phyloP scores from a whole-genome alignment of 139 green algal genomes.

The Tetraselmis chui region DNA sequence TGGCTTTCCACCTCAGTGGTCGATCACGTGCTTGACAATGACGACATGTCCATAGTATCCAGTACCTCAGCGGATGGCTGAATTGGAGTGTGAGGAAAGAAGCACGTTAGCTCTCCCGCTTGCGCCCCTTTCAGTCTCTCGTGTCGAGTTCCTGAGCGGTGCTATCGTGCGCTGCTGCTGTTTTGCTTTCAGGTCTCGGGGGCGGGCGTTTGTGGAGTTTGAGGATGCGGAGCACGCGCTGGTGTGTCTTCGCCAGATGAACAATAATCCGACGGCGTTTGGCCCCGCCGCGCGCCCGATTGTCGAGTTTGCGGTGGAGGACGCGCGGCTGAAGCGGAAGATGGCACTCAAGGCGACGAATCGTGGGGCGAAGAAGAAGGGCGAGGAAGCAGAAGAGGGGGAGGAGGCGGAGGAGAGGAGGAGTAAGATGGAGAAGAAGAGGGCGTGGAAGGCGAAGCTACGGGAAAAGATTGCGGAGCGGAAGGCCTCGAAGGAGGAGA shows the following conservation, averaged over 20 bases:
- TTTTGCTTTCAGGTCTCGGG: slow-evolving; percentile 28
- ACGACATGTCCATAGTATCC: too few species aligned
- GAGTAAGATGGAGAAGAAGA: background rate
- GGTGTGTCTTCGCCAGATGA: slow-evolving; percentile 81
- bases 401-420: background rate
- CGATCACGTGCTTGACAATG: too few species aligned
- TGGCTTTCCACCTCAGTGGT: too few species aligned
- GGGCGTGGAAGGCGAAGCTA: background rate
- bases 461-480: background rate
- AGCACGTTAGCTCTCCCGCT: too few species aligned
- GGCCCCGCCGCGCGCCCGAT: slow-evolving; percentile 54
- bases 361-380: background rate
- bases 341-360: background rate
- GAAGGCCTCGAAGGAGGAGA: background rate
- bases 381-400: background rate
- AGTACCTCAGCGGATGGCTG: too few species aligned
- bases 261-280: slow-evolving; percentile 88
- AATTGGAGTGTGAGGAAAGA: too few species aligned
- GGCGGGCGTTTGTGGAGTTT: slow-evolving; percentile 92
- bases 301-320: slow-evolving; percentile 86
- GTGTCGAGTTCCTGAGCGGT: too few species aligned
- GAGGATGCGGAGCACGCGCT: slow-evolving; percentile 77
- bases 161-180: background rate
- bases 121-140: too few species aligned
- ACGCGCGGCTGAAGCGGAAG: slow-evolving; percentile 22